Evolutionary conservation across 805 yeast species (phyloP), one percentile per base, ranked within the genome.

Genomic region (Teunomyces pallodes): DNA sequence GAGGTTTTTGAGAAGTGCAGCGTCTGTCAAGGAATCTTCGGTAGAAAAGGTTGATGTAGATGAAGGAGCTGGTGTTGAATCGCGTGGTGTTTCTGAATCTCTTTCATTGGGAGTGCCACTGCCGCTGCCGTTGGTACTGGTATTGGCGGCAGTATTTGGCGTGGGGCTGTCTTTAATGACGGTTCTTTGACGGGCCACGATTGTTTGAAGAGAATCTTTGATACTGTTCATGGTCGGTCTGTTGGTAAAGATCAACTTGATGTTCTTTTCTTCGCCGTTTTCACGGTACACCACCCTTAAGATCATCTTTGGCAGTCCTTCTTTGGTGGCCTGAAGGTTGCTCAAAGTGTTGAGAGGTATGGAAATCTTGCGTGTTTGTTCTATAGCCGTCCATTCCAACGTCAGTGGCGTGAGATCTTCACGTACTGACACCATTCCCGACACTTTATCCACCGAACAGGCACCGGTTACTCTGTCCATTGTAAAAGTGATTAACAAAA

Each of bases 141-240:
- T 4, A 17, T 17, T 17, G 10, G 51, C 27, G n/a, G 43, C 42
- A 2, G 33, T 52, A 7, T 44, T 20, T 4, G 46, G 40, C 17
- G 43, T n/a, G 6, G 30, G 31, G 33, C 32, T 36, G 46, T 79
- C 80, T 42, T 71, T 69, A 9, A 77, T 68, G 51, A 75, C 74
- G 5, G 86, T 78, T 56, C 80, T 81, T 60, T 78, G 81, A 53
- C 92, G 70, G 0, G 90, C 84, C 10, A 85, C 81, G 31, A 83
- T 82, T 45, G 83, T 83, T 55, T 86, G 90, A 9, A 87, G 66
- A 0, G 86, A 74, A 31, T 77, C 80, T 59, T 86, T 88, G 50
- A 84, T 82, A 51, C 77, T 79, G 53, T 86, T 89, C 89, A 90
- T 86, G 6, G 87, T 85, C 14, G 81, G 80, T 43, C 94, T 71